A percentile compares a stretch with the other conserved stretches of the same genome.
phyloP scores from a whole-genome alignment of 202 grass and related monocot genomes.

The Setaria viridis region DNA sequence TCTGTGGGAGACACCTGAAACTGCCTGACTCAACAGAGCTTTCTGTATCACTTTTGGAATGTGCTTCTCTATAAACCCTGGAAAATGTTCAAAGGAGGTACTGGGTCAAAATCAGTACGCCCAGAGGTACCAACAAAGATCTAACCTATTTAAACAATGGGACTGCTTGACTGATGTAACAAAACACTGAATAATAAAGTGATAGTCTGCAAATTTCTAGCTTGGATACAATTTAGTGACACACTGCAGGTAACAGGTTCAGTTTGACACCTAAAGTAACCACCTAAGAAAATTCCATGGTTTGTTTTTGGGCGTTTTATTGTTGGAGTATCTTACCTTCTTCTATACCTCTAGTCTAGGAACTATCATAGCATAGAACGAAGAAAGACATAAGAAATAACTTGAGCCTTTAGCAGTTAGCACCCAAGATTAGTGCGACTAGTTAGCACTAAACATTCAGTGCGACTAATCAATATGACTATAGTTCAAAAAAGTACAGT shows the following conservation, averaged over 20 bases:
- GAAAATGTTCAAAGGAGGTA: conserved; percentile 40
- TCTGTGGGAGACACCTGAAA: conserved; percentile 79
- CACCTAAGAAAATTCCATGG: background rate
- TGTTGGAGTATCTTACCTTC: background rate
- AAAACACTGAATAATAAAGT: conserved; percentile 12
- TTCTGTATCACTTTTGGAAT: conserved; percentile 53
- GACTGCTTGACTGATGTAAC: background rate
- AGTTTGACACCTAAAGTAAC: conserved; percentile 11
- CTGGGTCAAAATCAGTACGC: conserved; percentile 17
- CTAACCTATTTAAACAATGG: conserved; percentile 19
- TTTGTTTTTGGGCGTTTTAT: background rate
- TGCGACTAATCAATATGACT: conserved; percentile 13
- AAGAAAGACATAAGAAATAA: conserved; percentile 29
- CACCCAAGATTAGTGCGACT: background rate
- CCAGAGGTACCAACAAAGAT: background rate
- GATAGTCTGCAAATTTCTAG: conserved; percentile 15
- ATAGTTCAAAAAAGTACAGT: conserved; percentile 8
- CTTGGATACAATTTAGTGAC: background rate
- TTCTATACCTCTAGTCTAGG: conserved; percentile 3
- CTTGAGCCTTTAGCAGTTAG: conserved; percentile 7
- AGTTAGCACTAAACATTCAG: conserved; percentile 10
- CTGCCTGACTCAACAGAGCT: conserved; percentile 40
- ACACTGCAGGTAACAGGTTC: conserved; percentile 3
- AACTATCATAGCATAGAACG: conserved; percentile 26
- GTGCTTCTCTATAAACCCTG: conserved; percentile 52